Percentiles rank a stretch among this genome's conserved stretches.
These are phyloP conservation scores for Anthostomella pinea DNA, from an alignment of 2,329 filamentous ascomycete species.

Conservation along the genomic window DNA sequence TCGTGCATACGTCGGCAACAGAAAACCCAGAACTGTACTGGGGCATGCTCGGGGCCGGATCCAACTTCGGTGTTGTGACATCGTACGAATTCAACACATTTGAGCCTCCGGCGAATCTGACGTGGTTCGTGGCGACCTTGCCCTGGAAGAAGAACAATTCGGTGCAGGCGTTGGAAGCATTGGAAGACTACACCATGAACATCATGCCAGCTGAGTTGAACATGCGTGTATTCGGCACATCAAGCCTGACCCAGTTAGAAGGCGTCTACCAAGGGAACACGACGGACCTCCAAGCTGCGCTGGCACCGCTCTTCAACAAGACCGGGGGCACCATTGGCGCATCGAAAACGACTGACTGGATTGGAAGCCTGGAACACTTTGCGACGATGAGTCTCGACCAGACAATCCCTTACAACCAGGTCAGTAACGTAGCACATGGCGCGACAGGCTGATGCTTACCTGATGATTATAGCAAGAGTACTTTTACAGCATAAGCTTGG, in stretches of 20 bases:
- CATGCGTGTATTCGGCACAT: slow-evolving; percentile 39
- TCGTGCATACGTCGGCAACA: slow-evolving; percentile 28
- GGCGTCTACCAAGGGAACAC: slow-evolving; percentile 39
- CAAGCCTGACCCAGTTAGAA: slow-evolving; percentile 35
- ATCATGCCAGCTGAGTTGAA: slow-evolving; percentile 41
- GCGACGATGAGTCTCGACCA: slow-evolving; percentile 30
- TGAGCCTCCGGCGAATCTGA: slow-evolving; percentile 28
- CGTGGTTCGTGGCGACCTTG: slow-evolving; percentile 29
- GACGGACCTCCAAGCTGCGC: slow-evolving; percentile 28
- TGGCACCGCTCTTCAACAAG: slow-evolving; percentile 34
- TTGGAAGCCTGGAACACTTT: slow-evolving; percentile 32
- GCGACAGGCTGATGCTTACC: slow-evolving; percentile 10
- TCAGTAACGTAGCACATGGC: slow-evolving; percentile 14
- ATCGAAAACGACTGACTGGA: slow-evolving; percentile 30
- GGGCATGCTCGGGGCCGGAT: slow-evolving; percentile 33
- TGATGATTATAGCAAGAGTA: slow-evolving; percentile 36
- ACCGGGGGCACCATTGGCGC: slow-evolving; percentile 33
- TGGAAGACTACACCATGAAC: slow-evolving; percentile 27
- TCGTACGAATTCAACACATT: slow-evolving; percentile 31
- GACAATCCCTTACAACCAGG: slow-evolving; percentile 28
- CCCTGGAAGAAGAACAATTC: slow-evolving; percentile 26
- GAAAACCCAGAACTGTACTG: slow-evolving; percentile 33
- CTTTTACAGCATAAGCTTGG: slow-evolving; percentile 41
- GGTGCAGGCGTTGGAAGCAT: slow-evolving; percentile 47
- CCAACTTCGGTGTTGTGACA: slow-evolving; percentile 32